Evolutionary conservation across 179 eudicot genomes (phyloP), one percentile per base, ranked within the genome.

Genomic region (Spergularia azorica): DNA sequence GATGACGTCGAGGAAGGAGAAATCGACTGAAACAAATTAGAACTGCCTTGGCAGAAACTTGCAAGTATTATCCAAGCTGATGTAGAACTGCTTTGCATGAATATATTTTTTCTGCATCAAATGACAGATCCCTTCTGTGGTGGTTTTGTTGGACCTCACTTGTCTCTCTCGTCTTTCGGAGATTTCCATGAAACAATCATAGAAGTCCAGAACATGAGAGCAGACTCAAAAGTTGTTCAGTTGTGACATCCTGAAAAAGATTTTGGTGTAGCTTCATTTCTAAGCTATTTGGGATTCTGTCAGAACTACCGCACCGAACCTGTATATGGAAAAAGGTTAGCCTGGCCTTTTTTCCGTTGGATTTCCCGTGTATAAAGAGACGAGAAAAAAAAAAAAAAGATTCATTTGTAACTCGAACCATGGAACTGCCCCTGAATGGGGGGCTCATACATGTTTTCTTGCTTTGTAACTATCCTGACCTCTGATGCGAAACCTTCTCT

Each of bases 1-100:
- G 78, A 83, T 51, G 86, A 83, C 62, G 84, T 76, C 0, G 88
- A 85, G 78, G 86, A 85, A 71, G 88, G 84, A 68, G 84, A 85
- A 79, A 83, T 83, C 38, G 86, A 83, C 63, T 80, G 79, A 85
- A 59, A 5, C 48, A 15, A 4, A 6, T 7, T 11, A 43, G 32
- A 5, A 21, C 51, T 32, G 6, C 32, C 20, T 48, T 58, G 12
- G 6, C 43, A 70, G 48, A 54, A 38, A 41, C 60, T 26, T 73
- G 75, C 78, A 62, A 18, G 32, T 63, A 18, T 32, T 60, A 43
- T 60, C 16, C 14, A 43, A 55, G 50, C 54, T 5, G 77, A 56
- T 59, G 65, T 55, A 59, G 70, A 62, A 77, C 60, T 63, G 75
- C 71, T 69, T 62, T 48, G 50, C 77, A 50, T 57, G 77, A 36